A percentile compares a stretch with the other conserved stretches of the same genome.
phyloP scores from a whole-genome alignment of 192 early-diverging fungal species.

The Linnemannia exigua region DNA sequence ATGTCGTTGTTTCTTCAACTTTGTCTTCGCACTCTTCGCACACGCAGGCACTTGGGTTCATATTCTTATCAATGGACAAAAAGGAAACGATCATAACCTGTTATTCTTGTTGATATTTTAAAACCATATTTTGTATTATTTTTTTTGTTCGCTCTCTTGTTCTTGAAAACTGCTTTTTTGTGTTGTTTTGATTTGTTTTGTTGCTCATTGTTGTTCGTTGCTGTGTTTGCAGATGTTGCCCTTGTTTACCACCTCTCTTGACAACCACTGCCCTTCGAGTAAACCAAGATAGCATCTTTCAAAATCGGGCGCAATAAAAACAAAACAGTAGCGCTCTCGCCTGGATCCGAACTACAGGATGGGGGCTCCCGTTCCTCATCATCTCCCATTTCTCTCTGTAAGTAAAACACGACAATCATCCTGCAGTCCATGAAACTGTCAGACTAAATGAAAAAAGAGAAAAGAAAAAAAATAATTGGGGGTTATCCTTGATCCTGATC shows the following conservation, averaged over 20 bases:
- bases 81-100: background rate
- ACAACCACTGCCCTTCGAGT: background rate
- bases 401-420: background rate
- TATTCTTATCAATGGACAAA: background rate
- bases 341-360: background rate
- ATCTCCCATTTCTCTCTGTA: background rate
- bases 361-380: background rate
- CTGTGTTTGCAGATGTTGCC: background rate
- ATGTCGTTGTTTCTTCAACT: background rate
- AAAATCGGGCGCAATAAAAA: background rate
- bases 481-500: slow-evolving; percentile 15
- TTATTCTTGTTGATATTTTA: background rate
- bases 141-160: slow-evolving; percentile 8
- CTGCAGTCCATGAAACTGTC: background rate
- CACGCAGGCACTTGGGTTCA: background rate
- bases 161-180: slow-evolving; percentile 13
- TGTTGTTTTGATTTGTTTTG: background rate
- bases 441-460: background rate
- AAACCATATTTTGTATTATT: slow-evolving; percentile 8
- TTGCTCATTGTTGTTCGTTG: background rate
- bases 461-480: background rate
- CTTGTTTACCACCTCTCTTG: slow-evolving; percentile 10
- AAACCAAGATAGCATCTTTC: background rate
- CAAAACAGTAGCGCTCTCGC: background rate
- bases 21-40: background rate